Conservation (phyloP, 129 eudicot species). For the Heracleum sosnowskyi region DNA sequence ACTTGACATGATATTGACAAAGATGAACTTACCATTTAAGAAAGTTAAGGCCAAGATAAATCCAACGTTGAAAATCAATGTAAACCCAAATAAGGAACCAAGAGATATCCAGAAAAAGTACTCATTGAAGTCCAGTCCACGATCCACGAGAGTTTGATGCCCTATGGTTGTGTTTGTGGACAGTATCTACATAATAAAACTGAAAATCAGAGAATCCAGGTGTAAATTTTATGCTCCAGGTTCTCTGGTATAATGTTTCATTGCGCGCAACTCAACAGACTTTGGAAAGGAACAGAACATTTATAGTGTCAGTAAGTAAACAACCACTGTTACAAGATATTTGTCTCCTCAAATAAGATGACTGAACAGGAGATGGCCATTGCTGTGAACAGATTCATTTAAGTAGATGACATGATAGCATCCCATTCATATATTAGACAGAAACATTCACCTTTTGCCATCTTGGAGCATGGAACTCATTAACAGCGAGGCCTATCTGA, state of each 20-base stretch:
- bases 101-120: slow-evolving; percentile 34
- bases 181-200: not conserved
- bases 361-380: too few species aligned
- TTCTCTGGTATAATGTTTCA: not conserved
- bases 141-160: slow-evolving; percentile 21
- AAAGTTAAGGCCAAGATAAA: slow-evolving; percentile 32
- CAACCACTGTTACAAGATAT: too few species aligned
- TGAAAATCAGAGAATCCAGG: not conserved
- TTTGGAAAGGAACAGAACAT: not conserved
- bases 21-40: slow-evolving; percentile 26
- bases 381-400: too few species aligned
- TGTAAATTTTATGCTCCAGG: not conserved
- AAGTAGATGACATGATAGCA: too few species aligned
- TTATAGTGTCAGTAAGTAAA: not conserved
- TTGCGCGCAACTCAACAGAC: too few species aligned
- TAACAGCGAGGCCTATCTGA: slow-evolving; percentile 58
- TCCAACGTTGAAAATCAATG: slow-evolving; percentile 28
- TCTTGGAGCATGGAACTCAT: slow-evolving; percentile 68
- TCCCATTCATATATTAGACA: not conserved
- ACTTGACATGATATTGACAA: not conserved
- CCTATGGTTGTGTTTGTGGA: slow-evolving; percentile 30
- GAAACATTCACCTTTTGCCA: slow-evolving; percentile 51
- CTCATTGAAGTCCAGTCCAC: slow-evolving; percentile 27
- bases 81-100: slow-evolving; percentile 30
- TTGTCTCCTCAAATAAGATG: too few species aligned